A percentile compares a stretch with the other conserved stretches of the same genome.
These are phyloP conservation scores for Herpetospermum pedunculosum DNA, from an alignment of 306 rosid species.

Conservation along the genomic window DNA sequence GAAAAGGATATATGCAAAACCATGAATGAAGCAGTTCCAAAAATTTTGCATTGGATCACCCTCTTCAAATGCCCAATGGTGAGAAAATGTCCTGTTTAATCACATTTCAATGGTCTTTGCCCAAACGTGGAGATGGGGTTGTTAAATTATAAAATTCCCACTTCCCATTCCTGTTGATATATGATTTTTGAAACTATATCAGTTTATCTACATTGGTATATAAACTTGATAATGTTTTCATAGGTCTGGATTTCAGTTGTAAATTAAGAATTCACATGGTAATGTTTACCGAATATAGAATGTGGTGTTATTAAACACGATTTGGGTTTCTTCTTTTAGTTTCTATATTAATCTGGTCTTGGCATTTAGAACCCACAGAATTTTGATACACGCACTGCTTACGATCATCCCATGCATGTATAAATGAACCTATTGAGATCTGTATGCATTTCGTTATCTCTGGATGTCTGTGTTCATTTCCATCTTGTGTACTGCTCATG, in stretches of 20 bases:
- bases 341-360: not conserved
- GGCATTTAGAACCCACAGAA: not conserved
- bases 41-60: conserved; percentile 55
- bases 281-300: not conserved
- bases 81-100: conserved; percentile 8
- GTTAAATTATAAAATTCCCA: not conserved
- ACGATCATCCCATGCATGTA: not conserved
- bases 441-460: not conserved
- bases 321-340: not conserved
- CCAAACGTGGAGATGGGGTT: not conserved
- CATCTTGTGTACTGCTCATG: not conserved
- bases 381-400: not conserved
- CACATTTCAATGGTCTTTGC: not conserved
- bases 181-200: not conserved
- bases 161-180: not conserved
- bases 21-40: conserved; percentile 63
- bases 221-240: not conserved
- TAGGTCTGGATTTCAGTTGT: not conserved
- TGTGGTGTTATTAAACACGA: not conserved
- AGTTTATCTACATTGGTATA: not conserved
- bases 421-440: not conserved
- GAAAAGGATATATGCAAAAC: conserved; percentile 54
- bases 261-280: not conserved
- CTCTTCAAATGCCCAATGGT: conserved; percentile 61
- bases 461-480: not conserved